Base-by-base conservation (phyloP, 176 grass and related monocot genomes). In the Rhipidocladum racemiflorum region DNA sequence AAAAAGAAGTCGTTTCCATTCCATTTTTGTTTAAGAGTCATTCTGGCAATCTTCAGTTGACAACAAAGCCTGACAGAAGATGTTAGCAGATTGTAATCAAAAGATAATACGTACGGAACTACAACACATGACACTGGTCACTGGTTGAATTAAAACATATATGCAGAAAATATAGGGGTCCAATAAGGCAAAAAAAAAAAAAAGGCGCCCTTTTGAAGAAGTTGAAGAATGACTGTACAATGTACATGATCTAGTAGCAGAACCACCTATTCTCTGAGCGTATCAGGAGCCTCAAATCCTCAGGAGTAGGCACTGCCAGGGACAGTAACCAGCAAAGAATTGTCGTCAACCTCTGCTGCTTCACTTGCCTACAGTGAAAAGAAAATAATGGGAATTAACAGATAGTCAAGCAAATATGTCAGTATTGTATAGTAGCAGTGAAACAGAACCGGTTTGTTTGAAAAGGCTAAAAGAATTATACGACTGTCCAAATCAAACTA, bases 251-350 rank as follows among this genome's bases (percentile, higher is more conserved):
- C 35, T 79, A 72, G 53, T 7, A 66, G 4, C 35, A 32, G 18
- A 65, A 44, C 15, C 13, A 54, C 27, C 55, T 81, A 81, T 78
- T 88, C 68, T n/a, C 3, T 43, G 43, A 69, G 21, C 24, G 24
- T 70, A 48, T 18, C 24, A 74, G 74, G 71, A 70, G 74, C 49
- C 40, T 56, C 65, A 55, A 60, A 49, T 48, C 61, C 75, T 72
- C 29, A 49, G 2, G 92, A 93, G 82, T 98, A 98, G 32, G 88
- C 84, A 90, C 95, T 98, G n/a, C 92, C 95, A 46, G 95, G 95
- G 61, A 98, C 95, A 1, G 57, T 61, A 39, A 93, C 81, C 10
- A 93, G 70, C 82, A 93, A 68, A 62, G n/a, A 66, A 0, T 80
- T 21, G 1, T 89, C 84, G 4, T 92, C 83, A 20, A 85, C 80